A percentile compares a stretch with the other conserved stretches of the same genome.
phyloP scores from a whole-genome alignment of 495 filamentous ascomycete species.

The Tuber brumale region DNA sequence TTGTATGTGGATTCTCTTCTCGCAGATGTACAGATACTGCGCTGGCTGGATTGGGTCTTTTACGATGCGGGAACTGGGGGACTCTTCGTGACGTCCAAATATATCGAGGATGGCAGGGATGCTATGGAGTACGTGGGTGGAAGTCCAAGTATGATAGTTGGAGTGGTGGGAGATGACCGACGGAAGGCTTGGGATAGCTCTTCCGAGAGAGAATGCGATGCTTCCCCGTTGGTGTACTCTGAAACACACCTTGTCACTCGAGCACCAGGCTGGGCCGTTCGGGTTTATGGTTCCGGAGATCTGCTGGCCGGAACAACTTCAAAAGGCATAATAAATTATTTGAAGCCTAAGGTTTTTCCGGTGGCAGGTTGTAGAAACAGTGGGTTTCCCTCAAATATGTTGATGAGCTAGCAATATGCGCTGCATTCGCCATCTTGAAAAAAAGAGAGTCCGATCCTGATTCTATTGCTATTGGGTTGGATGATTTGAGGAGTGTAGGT shows the following conservation, averaged over 20 bases:
- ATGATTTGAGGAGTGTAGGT: conserved; percentile 70
- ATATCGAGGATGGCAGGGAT: too few relatives aligned
- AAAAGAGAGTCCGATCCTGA: conserved; percentile 29
- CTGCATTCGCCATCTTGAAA: too few relatives aligned
- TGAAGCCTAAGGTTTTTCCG: not conserved
- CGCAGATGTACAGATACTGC: too few relatives aligned
- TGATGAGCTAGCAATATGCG: too few relatives aligned
- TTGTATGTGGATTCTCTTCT: too few relatives aligned
- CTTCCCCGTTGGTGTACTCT: not conserved
- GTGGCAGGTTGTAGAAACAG: not conserved
- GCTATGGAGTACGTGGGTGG: too few relatives aligned
- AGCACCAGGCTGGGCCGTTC: not conserved
- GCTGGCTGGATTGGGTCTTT: too few relatives aligned
- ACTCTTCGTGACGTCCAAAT: too few relatives aligned
- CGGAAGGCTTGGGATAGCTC: not conserved
- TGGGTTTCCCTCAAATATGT: not conserved
- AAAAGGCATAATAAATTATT: not conserved
- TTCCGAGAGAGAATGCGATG: not conserved
- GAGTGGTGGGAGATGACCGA: not conserved
- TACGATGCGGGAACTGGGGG: too few relatives aligned
- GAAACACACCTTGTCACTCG: not conserved
- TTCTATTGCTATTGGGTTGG: conserved; percentile 77
- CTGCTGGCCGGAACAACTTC: not conserved
- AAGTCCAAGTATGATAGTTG: too few relatives aligned
- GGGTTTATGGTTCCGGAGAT: not conserved